Conservation (phyloP, 2,329 filamentous ascomycete genomes). For the Epichloe sylvatica region DNA sequence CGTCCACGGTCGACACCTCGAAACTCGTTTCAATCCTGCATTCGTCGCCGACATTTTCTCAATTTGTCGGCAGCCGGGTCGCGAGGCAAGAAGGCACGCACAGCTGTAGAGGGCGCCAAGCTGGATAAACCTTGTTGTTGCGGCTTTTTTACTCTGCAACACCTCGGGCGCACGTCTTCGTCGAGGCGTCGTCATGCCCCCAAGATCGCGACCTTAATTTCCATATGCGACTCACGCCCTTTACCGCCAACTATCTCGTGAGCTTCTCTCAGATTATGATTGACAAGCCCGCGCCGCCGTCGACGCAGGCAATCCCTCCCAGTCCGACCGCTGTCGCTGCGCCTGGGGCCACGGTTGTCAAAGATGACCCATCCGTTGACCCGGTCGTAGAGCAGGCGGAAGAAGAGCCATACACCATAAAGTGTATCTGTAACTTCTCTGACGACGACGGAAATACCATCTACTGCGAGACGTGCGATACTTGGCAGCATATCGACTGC, state of each 20-base stretch:
- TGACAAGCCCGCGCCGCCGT: slow-evolving; percentile 40
- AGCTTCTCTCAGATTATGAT: slow-evolving; percentile 46
- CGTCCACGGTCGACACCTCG: not conserved
- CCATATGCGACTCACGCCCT: slow-evolving; percentile 21
- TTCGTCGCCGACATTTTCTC: not conserved
- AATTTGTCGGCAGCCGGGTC: not conserved
- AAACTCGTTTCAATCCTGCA: not conserved
- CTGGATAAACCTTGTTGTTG: slow-evolving; percentile 3
- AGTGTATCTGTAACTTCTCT: slow-evolving; percentile 87
- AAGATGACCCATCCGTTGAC: slow-evolving; percentile 23
- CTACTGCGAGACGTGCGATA: slow-evolving; percentile 88
- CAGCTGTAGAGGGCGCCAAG: not conserved
- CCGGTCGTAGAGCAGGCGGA: slow-evolving; percentile 40
- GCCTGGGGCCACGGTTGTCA: slow-evolving; percentile 18
- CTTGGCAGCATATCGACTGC: slow-evolving; percentile 96
- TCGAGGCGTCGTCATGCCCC: slow-evolving; percentile 44
- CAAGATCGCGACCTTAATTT: slow-evolving; percentile 38
- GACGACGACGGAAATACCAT: slow-evolving; percentile 98
- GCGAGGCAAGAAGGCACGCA: not conserved
- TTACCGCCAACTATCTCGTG: slow-evolving; percentile 24
- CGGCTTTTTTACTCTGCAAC: not conserved
- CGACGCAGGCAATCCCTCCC: slow-evolving; percentile 41
- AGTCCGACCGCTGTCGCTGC: slow-evolving; percentile 34
- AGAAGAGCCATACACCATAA: slow-evolving; percentile 85
- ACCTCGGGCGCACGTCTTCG: slow-evolving; percentile 25